These are phyloP conservation scores for Macadamia integrifolia DNA, from an alignment of 164 flowering plant genomes.

Conservation along the genomic window DNA sequence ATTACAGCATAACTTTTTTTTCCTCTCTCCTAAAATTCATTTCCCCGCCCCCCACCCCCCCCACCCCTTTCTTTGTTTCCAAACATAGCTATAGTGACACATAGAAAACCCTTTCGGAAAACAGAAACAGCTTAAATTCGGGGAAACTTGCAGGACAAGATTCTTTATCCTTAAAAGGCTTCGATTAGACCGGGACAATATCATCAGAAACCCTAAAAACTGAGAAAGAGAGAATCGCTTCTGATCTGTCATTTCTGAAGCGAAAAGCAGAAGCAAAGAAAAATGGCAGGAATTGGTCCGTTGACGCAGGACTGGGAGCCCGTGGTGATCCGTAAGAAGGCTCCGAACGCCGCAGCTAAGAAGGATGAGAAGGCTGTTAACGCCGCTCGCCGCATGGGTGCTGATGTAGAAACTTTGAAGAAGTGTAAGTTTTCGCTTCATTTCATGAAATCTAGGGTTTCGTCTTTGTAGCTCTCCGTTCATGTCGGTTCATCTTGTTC, in stretches of 20 bases:
- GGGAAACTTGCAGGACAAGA: no score
- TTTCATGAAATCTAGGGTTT: constrained; percentile 1
- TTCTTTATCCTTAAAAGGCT: no score
- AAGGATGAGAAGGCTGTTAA: constrained; percentile 97
- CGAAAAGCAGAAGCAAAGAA: neutral
- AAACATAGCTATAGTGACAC: no score
- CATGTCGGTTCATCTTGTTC: no score
- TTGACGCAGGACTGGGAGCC: constrained; percentile 96
- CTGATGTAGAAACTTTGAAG: constrained; percentile 85
- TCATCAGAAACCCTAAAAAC: neutral
- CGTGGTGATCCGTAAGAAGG: constrained; percentile 89
- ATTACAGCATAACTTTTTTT: no score
- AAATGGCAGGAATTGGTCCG: constrained; percentile 80
- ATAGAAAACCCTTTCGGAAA: no score
- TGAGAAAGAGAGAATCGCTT: neutral
- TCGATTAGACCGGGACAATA: no score
- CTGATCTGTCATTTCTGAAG: neutral
- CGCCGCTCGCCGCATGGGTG: constrained; percentile 98
- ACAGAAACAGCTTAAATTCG: no score
- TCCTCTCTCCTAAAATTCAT: no score
- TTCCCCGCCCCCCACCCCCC: no score
- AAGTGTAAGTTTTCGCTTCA: constrained; percentile 36
- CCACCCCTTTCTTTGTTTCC: no score
- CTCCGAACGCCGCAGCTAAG: constrained; percentile 84
- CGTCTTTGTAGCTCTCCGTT: neutral